Base-by-base conservation (phyloP, 164 flowering plant species). In the Umbilicus rupestris region DNA sequence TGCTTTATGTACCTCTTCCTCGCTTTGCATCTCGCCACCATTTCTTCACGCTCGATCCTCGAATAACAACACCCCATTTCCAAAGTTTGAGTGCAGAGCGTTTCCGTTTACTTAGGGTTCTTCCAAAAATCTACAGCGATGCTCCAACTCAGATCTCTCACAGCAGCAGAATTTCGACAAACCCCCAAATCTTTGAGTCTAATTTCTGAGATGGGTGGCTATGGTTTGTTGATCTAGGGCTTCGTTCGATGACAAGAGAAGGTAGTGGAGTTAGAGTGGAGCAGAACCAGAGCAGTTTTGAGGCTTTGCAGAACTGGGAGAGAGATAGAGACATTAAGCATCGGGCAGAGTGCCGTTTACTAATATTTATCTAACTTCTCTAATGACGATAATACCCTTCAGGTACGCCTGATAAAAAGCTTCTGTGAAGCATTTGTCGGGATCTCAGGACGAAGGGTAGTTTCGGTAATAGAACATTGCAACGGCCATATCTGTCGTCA, bases 1-100 rank as follows among this genome's bases (percentile, higher is more conserved):
- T 89, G 92, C 65, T 94, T 94, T 90, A 89, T 86, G 82, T 91
- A 91, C 58, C 87, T 70, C 72, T 78, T 87, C 39, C 98, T 79
- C 15, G 95, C 90, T 66, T 81, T 91, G 83, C 98, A 94, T 39
- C 95, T 72, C 3, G 88, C 69, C 14, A 94, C 96, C 75, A 77
- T 79, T 71, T 89, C 97, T 69, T 85, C 89, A 67, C 81, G 83
- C 69, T 87, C 93, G 31, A 85, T 52, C 50, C 84, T 81, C 19
- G 97, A 88, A 57, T 78, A 82, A 66, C 86, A 87, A 65, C 88
- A 79, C 19, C 97, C 96, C 97, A 91, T 90, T 62, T 28, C 16
- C 28, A 29, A 22, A 35, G n/a, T n/a, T n/a, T n/a, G n/a, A n/a
- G n/a, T 17, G 3, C 52, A 47, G 52, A 17, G 52, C 20, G 19